Conservation (phyloP, 2,329 filamentous ascomycete species). For the Orbilia blumenaviensis region DNA sequence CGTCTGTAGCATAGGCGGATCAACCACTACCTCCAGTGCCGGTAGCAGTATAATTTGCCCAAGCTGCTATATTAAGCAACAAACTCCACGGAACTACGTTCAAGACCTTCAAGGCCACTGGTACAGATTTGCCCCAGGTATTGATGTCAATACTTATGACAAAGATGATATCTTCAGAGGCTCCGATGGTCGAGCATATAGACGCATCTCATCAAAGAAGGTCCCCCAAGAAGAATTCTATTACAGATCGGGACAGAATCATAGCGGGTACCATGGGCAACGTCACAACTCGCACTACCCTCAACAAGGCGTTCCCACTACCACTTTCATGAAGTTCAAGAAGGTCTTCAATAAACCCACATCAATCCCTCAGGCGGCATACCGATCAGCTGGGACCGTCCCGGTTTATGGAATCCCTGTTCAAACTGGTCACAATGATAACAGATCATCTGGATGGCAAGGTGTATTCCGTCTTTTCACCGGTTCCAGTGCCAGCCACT, state of each 20-base stretch:
- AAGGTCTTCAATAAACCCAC: slow-evolving; percentile 23
- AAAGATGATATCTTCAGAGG: slow-evolving; percentile 39
- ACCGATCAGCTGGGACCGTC: neutral
- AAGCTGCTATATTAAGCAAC: slow-evolving; percentile 44
- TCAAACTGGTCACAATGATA: neutral
- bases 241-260: neutral
- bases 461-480: slow-evolving; percentile 27
- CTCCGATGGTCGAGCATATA: slow-evolving; percentile 47
- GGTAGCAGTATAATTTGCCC: slow-evolving; percentile 30
- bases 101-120: slow-evolving; percentile 34
- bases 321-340: slow-evolving; percentile 36
- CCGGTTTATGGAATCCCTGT: slow-evolving; percentile 21
- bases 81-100: slow-evolving; percentile 43
- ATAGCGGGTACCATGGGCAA: neutral
- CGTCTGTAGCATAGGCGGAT: slow-evolving; percentile 25
- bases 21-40: neutral
- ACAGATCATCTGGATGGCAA: slow-evolving; percentile 15
- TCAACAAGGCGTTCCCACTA: slow-evolving; percentile 7
- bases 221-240: slow-evolving; percentile 35
- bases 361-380: slow-evolving; percentile 3
- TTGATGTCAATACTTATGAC: slow-evolving; percentile 29
- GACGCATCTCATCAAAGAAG: slow-evolving; percentile 30
- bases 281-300: slow-evolving; percentile 12
- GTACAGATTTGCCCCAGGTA: slow-evolving; percentile 32
- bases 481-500: neutral